Percentiles rank a stretch among this genome's conserved stretches.
Evolutionary conservation across 2,329 filamentous ascomycete genomes (phyloP).

Genomic region (Neopestalotiopsis clavispora): DNA sequence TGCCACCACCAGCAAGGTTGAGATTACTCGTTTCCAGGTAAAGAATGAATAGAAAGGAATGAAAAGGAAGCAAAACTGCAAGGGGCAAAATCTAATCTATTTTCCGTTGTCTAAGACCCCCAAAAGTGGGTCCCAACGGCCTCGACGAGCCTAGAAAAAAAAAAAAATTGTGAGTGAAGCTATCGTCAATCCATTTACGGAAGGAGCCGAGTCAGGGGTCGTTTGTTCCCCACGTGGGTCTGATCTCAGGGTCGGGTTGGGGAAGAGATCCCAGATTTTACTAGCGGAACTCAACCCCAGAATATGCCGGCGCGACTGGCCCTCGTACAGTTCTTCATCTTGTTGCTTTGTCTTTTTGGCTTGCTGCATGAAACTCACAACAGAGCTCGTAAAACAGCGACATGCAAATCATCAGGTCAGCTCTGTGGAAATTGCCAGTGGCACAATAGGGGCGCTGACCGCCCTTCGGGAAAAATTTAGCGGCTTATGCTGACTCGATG

Average conservation of each 20-base stretch:
- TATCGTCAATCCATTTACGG: slow-evolving; percentile 10
- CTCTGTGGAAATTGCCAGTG: neutral
- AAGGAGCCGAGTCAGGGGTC: slow-evolving; percentile 13
- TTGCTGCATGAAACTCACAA: neutral
- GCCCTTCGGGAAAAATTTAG: neutral
- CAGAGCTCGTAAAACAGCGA: neutral
- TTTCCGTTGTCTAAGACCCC: neutral
- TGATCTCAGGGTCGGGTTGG: neutral
- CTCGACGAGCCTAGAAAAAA: slow-evolving; percentile 14
- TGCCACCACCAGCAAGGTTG: neutral
- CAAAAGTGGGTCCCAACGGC: slow-evolving; percentile 13
- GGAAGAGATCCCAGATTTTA: neutral
- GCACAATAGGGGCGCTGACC: neutral
- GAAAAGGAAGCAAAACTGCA: neutral
- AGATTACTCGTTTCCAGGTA: neutral
- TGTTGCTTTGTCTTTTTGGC: neutral
- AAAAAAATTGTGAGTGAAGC: slow-evolving; percentile 11
- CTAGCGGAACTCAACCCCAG: neutral
- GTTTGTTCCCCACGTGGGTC: slow-evolving; percentile 14
- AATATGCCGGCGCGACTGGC: neutral
- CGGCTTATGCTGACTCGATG: neutral
- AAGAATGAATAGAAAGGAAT: neutral
- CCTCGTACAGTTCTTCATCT: neutral
- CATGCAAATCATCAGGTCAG: neutral
- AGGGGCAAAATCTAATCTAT: neutral